Evolutionary conservation across 2,329 filamentous ascomycete species (phyloP).

Genomic region (Tolypocladium endophyticum): DNA sequence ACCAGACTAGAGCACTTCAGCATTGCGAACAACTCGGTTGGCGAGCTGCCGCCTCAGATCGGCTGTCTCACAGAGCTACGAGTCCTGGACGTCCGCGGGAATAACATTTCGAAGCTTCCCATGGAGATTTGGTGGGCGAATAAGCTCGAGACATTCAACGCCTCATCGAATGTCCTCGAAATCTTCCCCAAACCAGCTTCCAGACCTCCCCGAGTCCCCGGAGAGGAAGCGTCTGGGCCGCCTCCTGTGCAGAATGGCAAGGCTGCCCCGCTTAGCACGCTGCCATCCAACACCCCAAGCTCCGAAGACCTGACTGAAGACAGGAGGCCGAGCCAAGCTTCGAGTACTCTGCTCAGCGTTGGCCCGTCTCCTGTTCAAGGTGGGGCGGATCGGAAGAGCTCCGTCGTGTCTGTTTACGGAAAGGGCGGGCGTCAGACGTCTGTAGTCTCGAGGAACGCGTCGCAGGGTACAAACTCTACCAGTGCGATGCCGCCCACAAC

Average conservation of each 20-base stretch:
- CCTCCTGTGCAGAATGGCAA: slow-evolving; percentile 27
- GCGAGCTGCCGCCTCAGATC: slow-evolving; percentile 75
- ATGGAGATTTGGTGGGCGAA: slow-evolving; percentile 94
- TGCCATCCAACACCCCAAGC: slow-evolving; percentile 52
- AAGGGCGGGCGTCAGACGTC: slow-evolving; percentile 79
- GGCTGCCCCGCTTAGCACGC: slow-evolving; percentile 26
- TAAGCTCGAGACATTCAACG: slow-evolving; percentile 82
- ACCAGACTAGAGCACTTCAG: slow-evolving; percentile 82
- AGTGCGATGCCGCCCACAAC: slow-evolving; percentile 41
- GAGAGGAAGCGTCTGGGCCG: slow-evolving; percentile 30
- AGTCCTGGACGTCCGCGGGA: slow-evolving; percentile 81
- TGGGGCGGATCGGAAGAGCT: slow-evolving; percentile 63
- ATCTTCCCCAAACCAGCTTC: slow-evolving; percentile 81
- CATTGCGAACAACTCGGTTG: slow-evolving; percentile 83
- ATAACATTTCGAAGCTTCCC: slow-evolving; percentile 82
- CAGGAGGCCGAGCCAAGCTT: slow-evolving; percentile 76
- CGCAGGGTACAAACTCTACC: slow-evolving; percentile 30
- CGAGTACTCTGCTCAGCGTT: slow-evolving; percentile 63
- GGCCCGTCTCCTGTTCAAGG: slow-evolving; percentile 58
- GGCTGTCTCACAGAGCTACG: slow-evolving; percentile 77
- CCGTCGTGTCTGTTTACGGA: slow-evolving; percentile 70
- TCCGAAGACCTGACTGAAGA: slow-evolving; percentile 64
- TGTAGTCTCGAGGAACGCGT: slow-evolving; percentile 56
- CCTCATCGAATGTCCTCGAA: slow-evolving; percentile 88
- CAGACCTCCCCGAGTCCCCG: slow-evolving; percentile 51